Evolutionary conservation across 2,329 filamentous ascomycete species (phyloP).

Genomic region (Beauveria sp.): DNA sequence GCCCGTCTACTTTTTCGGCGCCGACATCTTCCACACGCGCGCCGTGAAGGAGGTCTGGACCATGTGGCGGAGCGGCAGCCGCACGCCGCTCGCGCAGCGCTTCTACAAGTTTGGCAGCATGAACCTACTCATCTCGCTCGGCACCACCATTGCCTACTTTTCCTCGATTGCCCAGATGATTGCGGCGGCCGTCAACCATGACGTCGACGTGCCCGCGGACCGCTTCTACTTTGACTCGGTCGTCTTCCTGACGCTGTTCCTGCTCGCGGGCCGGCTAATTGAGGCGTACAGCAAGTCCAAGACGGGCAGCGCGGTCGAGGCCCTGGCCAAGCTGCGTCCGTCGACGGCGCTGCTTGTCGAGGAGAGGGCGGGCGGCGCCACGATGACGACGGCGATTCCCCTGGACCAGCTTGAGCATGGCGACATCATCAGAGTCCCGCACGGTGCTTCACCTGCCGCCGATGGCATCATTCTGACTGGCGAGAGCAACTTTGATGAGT

Average conservation of each 20-base stretch:
- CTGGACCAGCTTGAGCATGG: conserved; percentile 69
- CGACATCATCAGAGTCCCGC: conserved; percentile 65
- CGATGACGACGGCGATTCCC: conserved; percentile 33
- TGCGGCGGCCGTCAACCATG: conserved; percentile 43
- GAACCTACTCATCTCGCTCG: conserved; percentile 87
- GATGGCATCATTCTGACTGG: conserved; percentile 63
- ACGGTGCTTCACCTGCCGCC: conserved; percentile 76
- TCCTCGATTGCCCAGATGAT: conserved; percentile 74
- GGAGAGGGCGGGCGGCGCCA: conserved; percentile 27
- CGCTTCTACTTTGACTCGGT: conserved; percentile 85
- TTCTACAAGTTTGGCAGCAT: conserved; percentile 95
- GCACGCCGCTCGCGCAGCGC: conserved; percentile 61
- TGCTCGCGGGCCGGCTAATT: conserved; percentile 65
- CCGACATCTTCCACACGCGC: conserved; percentile 75
- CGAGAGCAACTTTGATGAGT: conserved; percentile 73
- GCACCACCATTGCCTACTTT: conserved; percentile 80
- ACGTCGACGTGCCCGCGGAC: conserved; percentile 32
- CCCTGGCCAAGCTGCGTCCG: conserved; percentile 69
- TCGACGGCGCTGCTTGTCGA: conserved; percentile 66
- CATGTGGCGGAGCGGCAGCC: conserved; percentile 71
- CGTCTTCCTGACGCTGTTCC: conserved; percentile 82
- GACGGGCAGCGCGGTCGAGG: conserved; percentile 77
- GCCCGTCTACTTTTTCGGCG: conserved; percentile 78
- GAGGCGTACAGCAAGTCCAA: conserved; percentile 90
- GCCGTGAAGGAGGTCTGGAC: conserved; percentile 70